phyloP scores from a whole-genome alignment of 257 asterid species.

The Orobanche coerulescens region DNA sequence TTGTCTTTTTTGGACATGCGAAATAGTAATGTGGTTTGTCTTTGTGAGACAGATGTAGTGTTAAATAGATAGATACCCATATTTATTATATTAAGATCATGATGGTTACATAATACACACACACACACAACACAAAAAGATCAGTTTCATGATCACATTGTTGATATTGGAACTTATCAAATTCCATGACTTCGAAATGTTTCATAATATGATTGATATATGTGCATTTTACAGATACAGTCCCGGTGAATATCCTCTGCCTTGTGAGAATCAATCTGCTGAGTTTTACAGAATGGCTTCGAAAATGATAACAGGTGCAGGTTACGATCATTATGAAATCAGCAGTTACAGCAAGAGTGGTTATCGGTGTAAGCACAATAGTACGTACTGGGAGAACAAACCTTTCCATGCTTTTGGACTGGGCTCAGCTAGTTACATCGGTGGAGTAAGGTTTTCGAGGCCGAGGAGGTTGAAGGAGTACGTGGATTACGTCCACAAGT shows the following conservation, averaged over 20 bases:
- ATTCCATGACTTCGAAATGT: too few relatives aligned
- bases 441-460: constrained; percentile 72
- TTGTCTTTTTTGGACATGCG: too few relatives aligned
- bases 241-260: constrained; percentile 83
- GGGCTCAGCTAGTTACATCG: constrained; percentile 72
- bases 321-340: constrained; percentile 85
- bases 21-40: too few relatives aligned
- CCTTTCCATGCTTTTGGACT: constrained; percentile 78
- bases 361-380: constrained; percentile 75
- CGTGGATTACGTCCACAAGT: constrained; percentile 45
- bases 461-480: constrained; percentile 72
- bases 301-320: constrained; percentile 52
- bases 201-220: too few relatives aligned
- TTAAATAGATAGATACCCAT: too few relatives aligned
- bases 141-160: too few relatives aligned
- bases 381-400: constrained; percentile 71
- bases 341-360: constrained; percentile 82
- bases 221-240: constrained; percentile 52
- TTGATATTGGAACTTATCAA: too few relatives aligned
- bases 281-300: constrained; percentile 83
- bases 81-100: too few relatives aligned
- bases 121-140: too few relatives aligned
- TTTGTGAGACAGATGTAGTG: too few relatives aligned
- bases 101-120: too few relatives aligned
- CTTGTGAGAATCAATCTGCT: constrained; percentile 75